Evolutionary conservation across 768 basidiomycete species (phyloP).

Genomic region (Agaricus sinodeliciosus): DNA sequence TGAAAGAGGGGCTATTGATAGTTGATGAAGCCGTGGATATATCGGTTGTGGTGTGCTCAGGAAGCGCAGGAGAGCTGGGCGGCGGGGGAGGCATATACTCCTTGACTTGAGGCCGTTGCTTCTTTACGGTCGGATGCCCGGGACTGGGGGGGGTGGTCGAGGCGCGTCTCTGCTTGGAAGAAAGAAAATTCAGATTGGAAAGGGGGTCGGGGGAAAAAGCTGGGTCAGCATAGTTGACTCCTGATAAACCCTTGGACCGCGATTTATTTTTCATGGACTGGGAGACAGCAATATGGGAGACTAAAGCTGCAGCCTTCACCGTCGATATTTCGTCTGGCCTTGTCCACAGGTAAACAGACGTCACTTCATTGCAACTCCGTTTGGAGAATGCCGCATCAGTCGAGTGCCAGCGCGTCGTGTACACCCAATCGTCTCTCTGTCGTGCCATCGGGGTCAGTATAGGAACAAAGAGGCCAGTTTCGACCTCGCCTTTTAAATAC

Average conservation of each 20-base stretch:
- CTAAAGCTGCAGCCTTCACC: constrained; percentile 8
- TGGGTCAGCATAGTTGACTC: constrained; percentile 38
- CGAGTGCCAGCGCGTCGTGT: constrained; percentile 3
- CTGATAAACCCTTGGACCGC: constrained; percentile 17
- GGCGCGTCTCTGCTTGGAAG: constrained; percentile 21
- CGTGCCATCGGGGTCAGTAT: not conserved
- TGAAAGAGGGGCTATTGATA: constrained; percentile 1
- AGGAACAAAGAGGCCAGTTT: not conserved
- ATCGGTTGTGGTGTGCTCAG: constrained; percentile 11
- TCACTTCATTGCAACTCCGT: constrained; percentile 2
- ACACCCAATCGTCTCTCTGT: not conserved
- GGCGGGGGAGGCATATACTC: not conserved
- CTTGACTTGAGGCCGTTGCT: constrained; percentile 13
- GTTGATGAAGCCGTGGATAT: constrained; percentile 23
- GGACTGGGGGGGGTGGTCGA: constrained; percentile 21
- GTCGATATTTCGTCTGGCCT: not conserved
- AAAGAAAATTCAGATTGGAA: constrained; percentile 35
- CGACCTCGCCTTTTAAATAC: not conserved
- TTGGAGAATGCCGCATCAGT: constrained; percentile 1
- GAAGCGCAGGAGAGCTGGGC: constrained; percentile 7
- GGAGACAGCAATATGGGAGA: constrained; percentile 1
- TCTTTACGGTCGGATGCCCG: constrained; percentile 26
- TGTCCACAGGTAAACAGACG: not conserved
- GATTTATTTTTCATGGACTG: not conserved
- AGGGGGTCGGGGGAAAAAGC: constrained; percentile 55